Base-by-base conservation (phyloP, 148 eudicot species). In the Chenopodium album region DNA sequence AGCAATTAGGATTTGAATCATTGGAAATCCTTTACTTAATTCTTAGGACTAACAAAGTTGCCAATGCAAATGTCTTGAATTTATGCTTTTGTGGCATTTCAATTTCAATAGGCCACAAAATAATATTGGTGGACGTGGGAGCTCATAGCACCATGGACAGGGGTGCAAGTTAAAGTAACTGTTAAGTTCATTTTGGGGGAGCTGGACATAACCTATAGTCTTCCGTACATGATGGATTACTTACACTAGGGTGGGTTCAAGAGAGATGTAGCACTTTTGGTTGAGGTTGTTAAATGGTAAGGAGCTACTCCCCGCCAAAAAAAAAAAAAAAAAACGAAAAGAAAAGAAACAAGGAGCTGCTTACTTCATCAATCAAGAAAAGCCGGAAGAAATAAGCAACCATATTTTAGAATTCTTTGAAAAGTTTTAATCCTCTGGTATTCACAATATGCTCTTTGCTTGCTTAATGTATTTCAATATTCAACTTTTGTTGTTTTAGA, bases 281-380 rank as follows among this genome's bases (percentile, higher is more conserved):
- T 84, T 34, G 95, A 92, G 89, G 89, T 92, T 32, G 82, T 92
- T 31, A 31, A 31, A 31, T 1, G 32, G 32, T 31, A 87, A 88
- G 95, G 89, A 44, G 92, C 80, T 19, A 90, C 85, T 73, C 32
- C 32, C 1, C 32, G 32, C 32, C 32, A 31, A 31, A 31, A 31
- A 31, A 31, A 31, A 31, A 31, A 31, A 31, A 31, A 31, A 31
- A 31, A 23, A 23, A 23, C 23, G 32, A 31, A 31, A 31, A 31
- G 32, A 31, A 31, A 31, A 1, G 32, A 31, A 31, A 31, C 32
- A 87, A 88, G 95, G 89, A 44, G 92, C 80, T 19, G 91, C 85
- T 73, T 93, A 92, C 80, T 92, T 79, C 78, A 65, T 90, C 81
- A 89, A 90, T 80, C 95, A 90, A 84, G 93, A 92, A 60, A 92